Percentiles rank a stretch among this genome's conserved stretches.
These are phyloP conservation scores for Chlorophyllum brunneum DNA, from an alignment of 768 basidiomycete genomes.

Conservation along the genomic window DNA sequence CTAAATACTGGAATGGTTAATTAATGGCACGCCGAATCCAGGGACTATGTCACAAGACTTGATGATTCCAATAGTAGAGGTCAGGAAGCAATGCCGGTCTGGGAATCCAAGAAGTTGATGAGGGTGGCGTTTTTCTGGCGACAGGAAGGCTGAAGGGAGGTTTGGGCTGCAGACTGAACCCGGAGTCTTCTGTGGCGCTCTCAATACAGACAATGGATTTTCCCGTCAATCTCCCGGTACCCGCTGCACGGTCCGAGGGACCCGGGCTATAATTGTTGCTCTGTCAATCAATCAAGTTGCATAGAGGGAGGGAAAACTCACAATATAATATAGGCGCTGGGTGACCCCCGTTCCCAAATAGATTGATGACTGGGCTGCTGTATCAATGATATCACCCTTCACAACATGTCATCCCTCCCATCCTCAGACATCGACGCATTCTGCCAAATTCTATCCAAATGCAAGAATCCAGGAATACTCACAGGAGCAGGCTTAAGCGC, in stretches of 20 bases:
- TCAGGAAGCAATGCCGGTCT: neutral
- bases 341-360: no score
- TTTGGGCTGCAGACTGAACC: neutral
- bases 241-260: neutral
- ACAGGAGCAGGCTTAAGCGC: neutral
- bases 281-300: neutral
- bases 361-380: no score
- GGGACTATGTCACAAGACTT: neutral
- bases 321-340: no score
- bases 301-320: neutral
- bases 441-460: neutral
- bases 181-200: no score
- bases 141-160: neutral
- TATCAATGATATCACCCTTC: no score
- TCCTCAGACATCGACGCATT: neutral
- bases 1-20: slow-evolving; percentile 11
- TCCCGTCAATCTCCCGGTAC: neutral
- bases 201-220: no score
- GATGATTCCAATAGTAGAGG: neutral
- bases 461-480: neutral
- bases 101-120: neutral
- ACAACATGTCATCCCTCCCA: no score
- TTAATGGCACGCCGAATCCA: neutral
- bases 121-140: neutral
- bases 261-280: neutral